A percentile compares a stretch with the other conserved stretches of the same genome.
phyloP scores from a whole-genome alignment of 2,329 filamentous ascomycete genomes.

The Colletotrichum liaoningense region DNA sequence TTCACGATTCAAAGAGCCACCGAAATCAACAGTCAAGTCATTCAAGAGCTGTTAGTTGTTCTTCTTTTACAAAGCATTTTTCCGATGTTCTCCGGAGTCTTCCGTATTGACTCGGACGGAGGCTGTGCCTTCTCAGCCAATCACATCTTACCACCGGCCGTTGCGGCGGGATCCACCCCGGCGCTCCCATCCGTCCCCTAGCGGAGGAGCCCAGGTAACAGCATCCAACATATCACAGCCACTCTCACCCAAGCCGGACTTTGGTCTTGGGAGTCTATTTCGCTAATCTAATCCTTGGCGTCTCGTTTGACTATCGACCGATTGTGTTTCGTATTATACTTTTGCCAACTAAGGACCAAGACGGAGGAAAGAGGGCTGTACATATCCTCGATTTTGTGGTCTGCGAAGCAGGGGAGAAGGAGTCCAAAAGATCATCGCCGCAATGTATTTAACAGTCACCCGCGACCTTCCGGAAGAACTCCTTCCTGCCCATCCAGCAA shows the following conservation, averaged over 20 bases:
- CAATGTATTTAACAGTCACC: conserved; percentile 38
- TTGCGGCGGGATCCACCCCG: background rate
- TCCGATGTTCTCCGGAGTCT: background rate
- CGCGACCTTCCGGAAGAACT: conserved; percentile 39
- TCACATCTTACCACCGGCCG: background rate
- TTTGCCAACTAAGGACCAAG: background rate
- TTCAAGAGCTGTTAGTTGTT: background rate
- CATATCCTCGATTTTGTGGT: background rate
- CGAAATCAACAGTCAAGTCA: background rate
- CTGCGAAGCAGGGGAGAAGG: background rate
- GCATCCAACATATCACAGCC: background rate
- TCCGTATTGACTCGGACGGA: background rate
- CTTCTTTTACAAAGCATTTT: background rate
- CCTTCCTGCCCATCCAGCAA: conserved; percentile 2
- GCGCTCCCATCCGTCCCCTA: background rate
- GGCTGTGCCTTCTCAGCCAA: background rate
- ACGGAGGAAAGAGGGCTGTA: background rate
- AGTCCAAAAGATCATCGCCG: conserved; percentile 27
- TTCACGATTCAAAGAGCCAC: background rate
- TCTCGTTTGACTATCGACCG: background rate
- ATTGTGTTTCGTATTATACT: background rate
- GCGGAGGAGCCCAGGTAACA: background rate
- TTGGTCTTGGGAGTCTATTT: background rate
- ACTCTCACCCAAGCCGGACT: background rate
- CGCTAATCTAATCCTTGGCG: background rate